Conservation (phyloP, 257 asterid genomes). For the Nicotiana tomentosiformis region DNA sequence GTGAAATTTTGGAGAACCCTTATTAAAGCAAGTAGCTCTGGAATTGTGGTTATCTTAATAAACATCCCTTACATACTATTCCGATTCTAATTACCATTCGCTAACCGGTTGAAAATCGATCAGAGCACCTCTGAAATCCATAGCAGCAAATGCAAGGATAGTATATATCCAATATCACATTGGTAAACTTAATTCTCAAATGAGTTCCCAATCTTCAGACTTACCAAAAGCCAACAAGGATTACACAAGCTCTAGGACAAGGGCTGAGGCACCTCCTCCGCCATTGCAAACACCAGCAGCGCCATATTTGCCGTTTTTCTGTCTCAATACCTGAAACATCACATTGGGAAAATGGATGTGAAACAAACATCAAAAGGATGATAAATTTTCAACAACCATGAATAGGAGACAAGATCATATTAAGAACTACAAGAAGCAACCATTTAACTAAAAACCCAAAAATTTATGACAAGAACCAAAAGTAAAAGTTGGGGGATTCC, state of each 20-base stretch:
- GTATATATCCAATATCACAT: not conserved
- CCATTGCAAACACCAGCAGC: constrained; percentile 96
- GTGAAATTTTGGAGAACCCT: not conserved
- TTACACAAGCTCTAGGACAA: constrained; percentile 72
- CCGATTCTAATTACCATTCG: not conserved
- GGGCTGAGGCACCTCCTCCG: constrained; percentile 98
- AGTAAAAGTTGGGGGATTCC: not conserved
- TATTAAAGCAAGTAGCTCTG: not conserved
- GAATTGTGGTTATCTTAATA: not conserved
- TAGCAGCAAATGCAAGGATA: not conserved
- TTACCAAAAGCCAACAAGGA: constrained; percentile 7
- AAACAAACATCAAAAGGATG: not conserved
- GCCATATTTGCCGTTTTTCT: constrained; percentile 76
- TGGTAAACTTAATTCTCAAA: not conserved
- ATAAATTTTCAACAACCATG: not conserved
- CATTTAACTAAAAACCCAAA: not conserved
- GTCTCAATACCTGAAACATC: constrained; percentile 61
- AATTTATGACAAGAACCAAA: not conserved
- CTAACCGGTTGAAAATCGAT: not conserved
- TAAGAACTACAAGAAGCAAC: not conserved
- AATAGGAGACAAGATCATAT: not conserved
- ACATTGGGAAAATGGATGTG: not conserved
- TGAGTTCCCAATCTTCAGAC: not conserved
- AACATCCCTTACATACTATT: not conserved
- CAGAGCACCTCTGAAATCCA: not conserved